These are phyloP conservation scores for Epichloe brachyelytri DNA, from an alignment of 2,329 filamentous ascomycete genomes.

Conservation along the genomic window DNA sequence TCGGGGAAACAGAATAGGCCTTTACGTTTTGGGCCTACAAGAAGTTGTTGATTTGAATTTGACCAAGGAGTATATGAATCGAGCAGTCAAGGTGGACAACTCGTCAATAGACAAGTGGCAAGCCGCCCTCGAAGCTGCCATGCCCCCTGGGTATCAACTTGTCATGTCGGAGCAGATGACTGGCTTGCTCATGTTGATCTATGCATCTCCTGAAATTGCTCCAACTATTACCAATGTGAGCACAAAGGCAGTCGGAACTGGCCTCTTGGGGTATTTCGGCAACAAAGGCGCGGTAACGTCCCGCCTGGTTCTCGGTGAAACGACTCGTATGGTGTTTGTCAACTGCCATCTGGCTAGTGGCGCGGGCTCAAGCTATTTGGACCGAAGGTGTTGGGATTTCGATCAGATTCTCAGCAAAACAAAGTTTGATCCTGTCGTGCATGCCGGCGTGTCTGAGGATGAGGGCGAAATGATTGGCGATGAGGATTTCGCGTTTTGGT, in stretches of 20 bases:
- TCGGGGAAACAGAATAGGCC: slow-evolving; percentile 59
- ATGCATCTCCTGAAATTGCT: slow-evolving; percentile 65
- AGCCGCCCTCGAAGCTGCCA: slow-evolving; percentile 53
- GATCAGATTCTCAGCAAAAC: slow-evolving; percentile 64
- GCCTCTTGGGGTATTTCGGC: slow-evolving; percentile 82
- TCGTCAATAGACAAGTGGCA: slow-evolving; percentile 68
- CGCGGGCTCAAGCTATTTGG: slow-evolving; percentile 60
- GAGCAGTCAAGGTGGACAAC: slow-evolving; percentile 56
- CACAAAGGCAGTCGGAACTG: slow-evolving; percentile 74
- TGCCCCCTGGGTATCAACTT: slow-evolving; percentile 66
- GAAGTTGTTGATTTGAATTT: slow-evolving; percentile 82
- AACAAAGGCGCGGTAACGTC: slow-evolving; percentile 88
- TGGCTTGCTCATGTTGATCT: slow-evolving; percentile 72
- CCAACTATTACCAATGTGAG: slow-evolving; percentile 70
- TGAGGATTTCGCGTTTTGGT: slow-evolving; percentile 92
- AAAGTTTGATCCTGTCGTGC: slow-evolving; percentile 61
- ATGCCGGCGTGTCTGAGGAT: slow-evolving; percentile 51
- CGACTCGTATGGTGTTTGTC: slow-evolving; percentile 77
- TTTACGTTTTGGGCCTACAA: slow-evolving; percentile 85
- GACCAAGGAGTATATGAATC: slow-evolving; percentile 62
- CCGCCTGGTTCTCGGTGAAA: slow-evolving; percentile 75
- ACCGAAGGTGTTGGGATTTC: slow-evolving; percentile 83
- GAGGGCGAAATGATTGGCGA: slow-evolving; percentile 63
- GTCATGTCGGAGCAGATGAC: slow-evolving; percentile 76
- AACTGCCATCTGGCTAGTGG: slow-evolving; percentile 89